These are phyloP conservation scores for Batrachochytrium dendrobatidis DNA, from an alignment of 371 early-diverging fungal species.

Conservation along the genomic window DNA sequence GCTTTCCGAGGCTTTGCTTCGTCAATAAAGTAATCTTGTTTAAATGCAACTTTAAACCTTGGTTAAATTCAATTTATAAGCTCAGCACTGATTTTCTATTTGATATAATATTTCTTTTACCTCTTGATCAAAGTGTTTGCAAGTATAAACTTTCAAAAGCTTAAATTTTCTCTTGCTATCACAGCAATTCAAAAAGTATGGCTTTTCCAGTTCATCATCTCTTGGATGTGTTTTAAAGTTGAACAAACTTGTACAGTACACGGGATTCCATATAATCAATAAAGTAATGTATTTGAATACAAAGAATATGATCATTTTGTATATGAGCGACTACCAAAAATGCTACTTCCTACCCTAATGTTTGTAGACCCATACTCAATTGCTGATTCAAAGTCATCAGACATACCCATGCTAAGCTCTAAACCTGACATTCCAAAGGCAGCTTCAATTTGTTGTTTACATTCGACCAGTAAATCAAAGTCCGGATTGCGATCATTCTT, in stretches of 20 bases:
- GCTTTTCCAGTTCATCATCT: no score
- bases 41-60: no score
- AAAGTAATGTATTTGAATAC: background rate
- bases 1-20: background rate
- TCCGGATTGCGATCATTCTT: slow-evolving; percentile 62
- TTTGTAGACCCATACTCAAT: slow-evolving; percentile 79
- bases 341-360: slow-evolving; percentile 82
- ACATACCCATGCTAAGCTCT: slow-evolving; percentile 96
- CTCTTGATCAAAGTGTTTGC: no score
- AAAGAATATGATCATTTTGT: background rate
- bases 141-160: no score
- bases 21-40: no score
- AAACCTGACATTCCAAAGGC: slow-evolving; percentile 25
- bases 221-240: no score
- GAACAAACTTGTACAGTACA: background rate
- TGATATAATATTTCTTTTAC: no score
- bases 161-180: no score
- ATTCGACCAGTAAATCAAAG: slow-evolving; percentile 39
- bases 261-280: background rate
- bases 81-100: no score
- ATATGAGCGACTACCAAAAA: slow-evolving; percentile 70
- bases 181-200: no score
- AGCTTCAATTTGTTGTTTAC: slow-evolving; percentile 4
- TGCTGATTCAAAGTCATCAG: slow-evolving; percentile 83
- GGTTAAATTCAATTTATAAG: no score